A percentile compares a stretch with the other conserved stretches of the same genome.
Evolutionary conservation across 2,329 filamentous ascomycete genomes (phyloP).

Genomic region (Xylaria sp.): DNA sequence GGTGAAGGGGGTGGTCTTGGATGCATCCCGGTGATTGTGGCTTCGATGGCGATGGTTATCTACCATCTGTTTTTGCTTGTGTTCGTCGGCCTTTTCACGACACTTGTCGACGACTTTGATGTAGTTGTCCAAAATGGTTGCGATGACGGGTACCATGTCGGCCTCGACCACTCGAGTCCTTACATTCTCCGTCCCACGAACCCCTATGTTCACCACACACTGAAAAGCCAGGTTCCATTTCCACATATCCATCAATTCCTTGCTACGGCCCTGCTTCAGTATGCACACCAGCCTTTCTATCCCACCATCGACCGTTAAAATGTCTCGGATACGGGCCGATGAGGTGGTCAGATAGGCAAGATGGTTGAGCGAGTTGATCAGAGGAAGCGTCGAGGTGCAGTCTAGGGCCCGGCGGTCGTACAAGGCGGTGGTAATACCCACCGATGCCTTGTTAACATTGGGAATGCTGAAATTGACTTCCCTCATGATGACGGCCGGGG

Average conservation of each 20-base stretch:
- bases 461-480: conserved; percentile 99
- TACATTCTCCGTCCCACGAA: conserved; percentile 92
- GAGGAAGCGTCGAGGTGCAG: conserved; percentile 94
- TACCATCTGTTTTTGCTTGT: conserved; percentile 74
- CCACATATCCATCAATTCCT: conserved; percentile 99
- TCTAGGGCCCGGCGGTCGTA: conserved; percentile 98
- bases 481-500: conserved; percentile 77
- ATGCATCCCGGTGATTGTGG: conserved; percentile 59
- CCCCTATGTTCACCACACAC: conserved; percentile 98
- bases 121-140: conserved; percentile 98
- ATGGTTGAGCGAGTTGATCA: conserved; percentile 99
- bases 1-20: conserved; percentile 64
- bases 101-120: conserved; percentile 95
- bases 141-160: conserved; percentile 98
- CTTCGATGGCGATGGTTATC: conserved; percentile 63
- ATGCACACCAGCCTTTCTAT: conserved; percentile 97
- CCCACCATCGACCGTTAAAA: conserved; percentile 97
- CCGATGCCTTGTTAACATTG: conserved; percentile 98
- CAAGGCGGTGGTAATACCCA: conserved; percentile 97
- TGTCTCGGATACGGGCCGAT: conserved; percentile 95
- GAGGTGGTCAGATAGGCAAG: conserved; percentile 98
- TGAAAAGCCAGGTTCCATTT: conserved; percentile 99
- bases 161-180: conserved; percentile 96
- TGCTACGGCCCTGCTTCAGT: conserved; percentile 94
- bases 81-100: conserved; percentile 85